phyloP scores from a whole-genome alignment of 345 rosid species.

The Brassica nigra region DNA sequence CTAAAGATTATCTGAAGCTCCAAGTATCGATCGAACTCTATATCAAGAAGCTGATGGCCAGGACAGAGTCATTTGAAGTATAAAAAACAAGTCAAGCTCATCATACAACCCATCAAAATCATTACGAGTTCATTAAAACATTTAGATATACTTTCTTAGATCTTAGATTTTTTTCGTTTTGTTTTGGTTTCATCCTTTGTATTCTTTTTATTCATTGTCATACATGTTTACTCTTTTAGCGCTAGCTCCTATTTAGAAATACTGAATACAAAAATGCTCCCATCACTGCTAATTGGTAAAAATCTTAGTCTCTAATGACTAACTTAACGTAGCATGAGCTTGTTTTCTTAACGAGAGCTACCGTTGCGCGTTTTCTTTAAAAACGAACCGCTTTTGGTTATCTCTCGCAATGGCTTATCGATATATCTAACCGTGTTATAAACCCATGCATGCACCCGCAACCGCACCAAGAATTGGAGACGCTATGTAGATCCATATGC shows the following conservation, averaged over 20 bases:
- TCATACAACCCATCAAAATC: no score
- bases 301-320: not conserved
- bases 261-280: not conserved
- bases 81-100: no score
- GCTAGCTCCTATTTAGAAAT: not conserved
- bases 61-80: no score
- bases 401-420: constrained; percentile 73
- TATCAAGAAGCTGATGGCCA: no score
- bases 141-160: no score
- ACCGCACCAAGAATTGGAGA: constrained; percentile 73
- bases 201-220: not conserved
- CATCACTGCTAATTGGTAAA: not conserved
- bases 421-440: constrained; percentile 75
- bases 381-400: constrained; percentile 62
- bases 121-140: no score
- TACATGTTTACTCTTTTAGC: not conserved
- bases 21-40: no score
- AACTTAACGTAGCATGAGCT: not conserved
- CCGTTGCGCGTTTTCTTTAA: constrained; percentile 35
- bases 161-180: no score
- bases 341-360: constrained; percentile 28
- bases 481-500: constrained; percentile 70
- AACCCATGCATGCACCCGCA: constrained; percentile 62
- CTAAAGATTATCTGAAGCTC: no score
- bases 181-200: no score